Conservation (phyloP, 192 early-diverging fungal genomes). For the Piromyces finnis region DNA sequence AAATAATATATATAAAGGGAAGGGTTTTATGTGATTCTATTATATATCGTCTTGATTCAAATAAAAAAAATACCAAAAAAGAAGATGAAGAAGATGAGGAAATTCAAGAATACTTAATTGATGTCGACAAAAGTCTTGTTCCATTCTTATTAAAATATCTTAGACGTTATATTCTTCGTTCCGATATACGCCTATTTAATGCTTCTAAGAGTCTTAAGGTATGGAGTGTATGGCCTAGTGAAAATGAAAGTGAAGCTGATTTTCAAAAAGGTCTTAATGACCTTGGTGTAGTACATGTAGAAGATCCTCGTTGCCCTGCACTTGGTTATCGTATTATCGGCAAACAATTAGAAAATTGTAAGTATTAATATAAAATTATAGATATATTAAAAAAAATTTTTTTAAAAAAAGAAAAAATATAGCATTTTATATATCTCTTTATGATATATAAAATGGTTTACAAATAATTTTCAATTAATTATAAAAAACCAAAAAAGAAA, state of each 20-base stretch:
- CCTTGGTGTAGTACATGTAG: slow-evolving; percentile 10
- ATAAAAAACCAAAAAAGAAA: background rate
- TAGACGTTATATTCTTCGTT: slow-evolving; percentile 56
- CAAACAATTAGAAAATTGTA: background rate
- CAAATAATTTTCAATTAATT: no score
- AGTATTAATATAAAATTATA: background rate
- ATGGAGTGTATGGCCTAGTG: slow-evolving; percentile 58
- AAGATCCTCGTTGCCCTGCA: slow-evolving; percentile 29
- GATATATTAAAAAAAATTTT: background rate
- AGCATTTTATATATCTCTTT: no score
- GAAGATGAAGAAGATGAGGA: no score
- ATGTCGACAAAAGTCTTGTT: background rate
- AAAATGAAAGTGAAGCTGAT: slow-evolving; percentile 9
- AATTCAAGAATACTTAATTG: background rate
- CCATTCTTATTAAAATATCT: slow-evolving; percentile 29
- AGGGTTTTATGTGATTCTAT: no score
- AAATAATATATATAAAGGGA: background rate
- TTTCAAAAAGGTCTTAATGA: slow-evolving; percentile 3
- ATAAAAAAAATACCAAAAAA: no score
- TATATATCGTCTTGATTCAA: no score
- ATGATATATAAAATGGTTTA: no score
- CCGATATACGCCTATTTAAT: slow-evolving; percentile 52
- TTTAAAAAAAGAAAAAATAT: background rate
- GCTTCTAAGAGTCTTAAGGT: slow-evolving; percentile 36
- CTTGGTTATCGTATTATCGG: slow-evolving; percentile 38